phyloP scores from a whole-genome alignment of 768 basidiomycete genomes.

The Hysterangium stoloniferum region DNA sequence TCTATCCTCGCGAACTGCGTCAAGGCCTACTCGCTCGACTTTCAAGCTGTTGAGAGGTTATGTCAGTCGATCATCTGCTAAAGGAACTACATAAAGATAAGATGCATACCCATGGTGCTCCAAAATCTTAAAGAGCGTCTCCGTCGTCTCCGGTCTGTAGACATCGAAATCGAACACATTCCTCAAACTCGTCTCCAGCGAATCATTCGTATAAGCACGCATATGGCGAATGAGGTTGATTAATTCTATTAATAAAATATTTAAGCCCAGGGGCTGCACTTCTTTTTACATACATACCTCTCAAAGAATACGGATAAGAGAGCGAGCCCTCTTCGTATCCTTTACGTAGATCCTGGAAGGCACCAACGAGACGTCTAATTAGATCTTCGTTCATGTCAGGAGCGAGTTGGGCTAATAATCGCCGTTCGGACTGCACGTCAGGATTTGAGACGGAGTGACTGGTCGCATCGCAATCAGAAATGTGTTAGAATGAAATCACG shows the following conservation, averaged over 20 bases:
- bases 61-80: neutral
- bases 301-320: slow-evolving; percentile 60
- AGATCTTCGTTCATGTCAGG: slow-evolving; percentile 49
- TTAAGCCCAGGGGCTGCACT: neutral
- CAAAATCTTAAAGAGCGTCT: slow-evolving; percentile 50
- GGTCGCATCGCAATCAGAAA: neutral
- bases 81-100: no score
- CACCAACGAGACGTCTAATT: slow-evolving; percentile 49
- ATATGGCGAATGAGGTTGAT: slow-evolving; percentile 61
- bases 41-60: slow-evolving; percentile 30
- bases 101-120: slow-evolving; percentile 58
- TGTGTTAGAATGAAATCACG: neutral
- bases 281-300: slow-evolving; percentile 34
- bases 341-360: slow-evolving; percentile 54
- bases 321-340: slow-evolving; percentile 51
- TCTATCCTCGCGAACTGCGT: slow-evolving; percentile 46
- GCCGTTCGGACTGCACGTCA: slow-evolving; percentile 56
- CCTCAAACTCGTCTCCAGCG: slow-evolving; percentile 48
- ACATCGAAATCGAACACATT: slow-evolving; percentile 69
- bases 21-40: slow-evolving; percentile 47
- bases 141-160: slow-evolving; percentile 56
- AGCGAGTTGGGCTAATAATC: slow-evolving; percentile 50
- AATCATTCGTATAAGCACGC: slow-evolving; percentile 50
- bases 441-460: slow-evolving; percentile 61
- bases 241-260: slow-evolving; percentile 35